Evolutionary conservation across 116 monocot species (phyloP).

Genomic region (Posidonia oceanica): DNA sequence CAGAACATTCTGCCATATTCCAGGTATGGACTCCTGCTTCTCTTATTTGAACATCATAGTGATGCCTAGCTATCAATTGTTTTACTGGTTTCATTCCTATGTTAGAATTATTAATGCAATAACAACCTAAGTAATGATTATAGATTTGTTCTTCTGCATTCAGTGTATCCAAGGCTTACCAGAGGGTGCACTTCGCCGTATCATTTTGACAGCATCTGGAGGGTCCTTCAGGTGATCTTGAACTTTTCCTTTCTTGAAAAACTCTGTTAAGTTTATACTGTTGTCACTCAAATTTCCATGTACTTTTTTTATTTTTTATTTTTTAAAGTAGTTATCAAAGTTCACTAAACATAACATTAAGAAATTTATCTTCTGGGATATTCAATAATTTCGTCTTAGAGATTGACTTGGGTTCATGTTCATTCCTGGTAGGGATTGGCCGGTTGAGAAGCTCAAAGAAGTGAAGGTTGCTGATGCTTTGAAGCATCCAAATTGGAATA

Average conservation of each 20-base stretch:
- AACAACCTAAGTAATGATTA: not conserved
- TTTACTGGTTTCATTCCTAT: not conserved
- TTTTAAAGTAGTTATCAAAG: too few species aligned
- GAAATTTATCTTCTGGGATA: too few species aligned
- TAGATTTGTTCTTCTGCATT: not conserved
- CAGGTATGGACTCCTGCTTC: slow-evolving; percentile 40
- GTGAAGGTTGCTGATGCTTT: slow-evolving; percentile 97
- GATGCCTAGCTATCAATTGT: not conserved
- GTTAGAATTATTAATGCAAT: too few species aligned
- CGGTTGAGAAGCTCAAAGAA: slow-evolving; percentile 84
- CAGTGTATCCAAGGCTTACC: slow-evolving; percentile 99
- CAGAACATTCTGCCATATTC: slow-evolving; percentile 98
- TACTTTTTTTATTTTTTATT: not conserved
- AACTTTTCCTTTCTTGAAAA: not conserved
- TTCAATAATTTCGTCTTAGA: not conserved
- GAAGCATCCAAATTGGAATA: slow-evolving; percentile 98
- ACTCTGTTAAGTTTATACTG: not conserved
- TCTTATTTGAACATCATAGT: not conserved
- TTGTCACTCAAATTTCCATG: not conserved
- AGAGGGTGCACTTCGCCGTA: slow-evolving; percentile 86
- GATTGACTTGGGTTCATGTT: not conserved
- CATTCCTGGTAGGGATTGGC: slow-evolving; percentile 59
- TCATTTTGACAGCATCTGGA: slow-evolving; percentile 98
- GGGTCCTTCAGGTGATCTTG: slow-evolving; percentile 80
- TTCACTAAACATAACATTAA: too few species aligned